Evolutionary conservation across 176 grass and related monocot species (phyloP).

Genomic region (Oryza rufipogon): DNA sequence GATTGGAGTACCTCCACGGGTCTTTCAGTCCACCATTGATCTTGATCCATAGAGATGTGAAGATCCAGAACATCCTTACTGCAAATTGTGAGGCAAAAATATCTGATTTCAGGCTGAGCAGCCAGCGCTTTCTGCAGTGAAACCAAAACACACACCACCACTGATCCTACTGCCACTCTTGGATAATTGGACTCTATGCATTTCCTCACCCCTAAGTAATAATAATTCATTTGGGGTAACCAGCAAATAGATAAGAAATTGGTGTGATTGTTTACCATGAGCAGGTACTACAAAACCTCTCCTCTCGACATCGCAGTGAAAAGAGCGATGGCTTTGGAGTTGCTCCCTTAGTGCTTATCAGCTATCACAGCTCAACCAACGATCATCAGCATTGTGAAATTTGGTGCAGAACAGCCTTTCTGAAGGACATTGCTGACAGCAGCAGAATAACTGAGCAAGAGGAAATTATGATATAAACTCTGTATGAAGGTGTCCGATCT

Average conservation of each 20-base stretch:
- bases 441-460: too few species aligned
- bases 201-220: too few species aligned
- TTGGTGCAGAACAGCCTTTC: too few species aligned
- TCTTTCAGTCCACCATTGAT: neutral
- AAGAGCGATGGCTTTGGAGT: conserved; percentile 41
- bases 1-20: conserved; percentile 41
- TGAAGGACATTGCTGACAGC: too few species aligned
- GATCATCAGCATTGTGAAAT: too few species aligned
- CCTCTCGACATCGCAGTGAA: conserved; percentile 10
- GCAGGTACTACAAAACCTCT: conserved; percentile 10
- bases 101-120: conserved; percentile 21
- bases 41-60: conserved; percentile 39
- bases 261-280: too few species aligned
- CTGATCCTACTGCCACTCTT: neutral
- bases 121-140: conserved; percentile 14
- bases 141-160: conserved; percentile 7
- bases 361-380: too few species aligned
- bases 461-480: too few species aligned
- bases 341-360: conserved; percentile 26
- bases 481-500: too few species aligned
- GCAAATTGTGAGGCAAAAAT: conserved; percentile 16
- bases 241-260: too few species aligned
- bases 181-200: conserved; percentile 29
- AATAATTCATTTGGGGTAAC: too few species aligned
- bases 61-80: conserved; percentile 25